Base-by-base conservation (phyloP, 495 filamentous ascomycete species). In the Lasiosphaeria hispida region DNA sequence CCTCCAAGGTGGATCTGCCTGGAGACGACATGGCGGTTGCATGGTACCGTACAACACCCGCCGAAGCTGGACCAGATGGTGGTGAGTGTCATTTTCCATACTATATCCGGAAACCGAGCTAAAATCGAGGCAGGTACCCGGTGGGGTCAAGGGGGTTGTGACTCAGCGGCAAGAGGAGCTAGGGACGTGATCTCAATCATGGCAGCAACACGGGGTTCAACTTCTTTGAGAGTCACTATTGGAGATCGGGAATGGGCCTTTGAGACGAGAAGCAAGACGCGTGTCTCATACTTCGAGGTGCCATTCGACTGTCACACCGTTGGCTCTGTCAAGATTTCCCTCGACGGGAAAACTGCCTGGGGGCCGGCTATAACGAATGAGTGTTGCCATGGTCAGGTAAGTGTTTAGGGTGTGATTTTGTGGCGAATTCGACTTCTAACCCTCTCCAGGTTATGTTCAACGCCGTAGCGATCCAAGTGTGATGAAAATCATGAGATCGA, bases 41-140 rank as follows among this genome's bases (percentile, higher is more conserved):
- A 15, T 90, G 87, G 87, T 91, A 91, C 67, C 84, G 87, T 6
- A 78, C 72, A 3, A 73, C 72, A 1, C 70, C 75, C 0, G 72
- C 64, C 3, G 42, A 55, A 6, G 63, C 67, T 4, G 72, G 69
- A 19, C 11, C 48, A 6, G 63, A 74, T n/a, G 62, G 71, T 4
- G 72, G 75, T 76, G 55, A 68, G 80, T 73, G 53, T 2, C 23
- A 30, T 68, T 53, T 4, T 48, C 3, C 6, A 6, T 33, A 30
- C 39, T 51, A 57, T 76, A 48, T 18, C 37, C 9, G 10, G 1
- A 8, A 18, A 1, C 19, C 7, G 8, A 55, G 4, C 10, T 37
- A 48, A 44, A 40, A 18, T 1, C 8, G 41, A 42, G 36, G 10
- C 39, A 77, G 75, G 64, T n/a, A 73, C 69, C 7, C 68, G 69